Evolutionary conservation across 1,139 yeast genomes (phyloP).

Genomic region (Pichia sp.): DNA sequence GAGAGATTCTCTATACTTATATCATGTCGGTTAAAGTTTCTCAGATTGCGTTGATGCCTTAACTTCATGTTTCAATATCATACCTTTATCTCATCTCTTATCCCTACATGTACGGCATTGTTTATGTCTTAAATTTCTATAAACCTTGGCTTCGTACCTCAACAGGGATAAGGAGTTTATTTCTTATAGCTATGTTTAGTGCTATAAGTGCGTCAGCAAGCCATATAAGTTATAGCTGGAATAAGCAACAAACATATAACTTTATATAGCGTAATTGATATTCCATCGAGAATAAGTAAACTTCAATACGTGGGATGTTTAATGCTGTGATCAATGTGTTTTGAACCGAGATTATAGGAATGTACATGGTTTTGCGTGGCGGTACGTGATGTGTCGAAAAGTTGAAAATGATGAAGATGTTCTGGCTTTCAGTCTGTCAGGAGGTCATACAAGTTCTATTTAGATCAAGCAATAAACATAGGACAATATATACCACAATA

Average conservation of each 20-base stretch:
- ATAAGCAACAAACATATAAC: not conserved
- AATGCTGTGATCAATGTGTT: too few relatives aligned
- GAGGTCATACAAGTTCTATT: not conserved
- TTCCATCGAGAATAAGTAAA: not conserved
- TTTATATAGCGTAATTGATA: not conserved
- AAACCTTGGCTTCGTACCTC: too few relatives aligned
- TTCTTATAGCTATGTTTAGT: not conserved
- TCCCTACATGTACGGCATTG: too few relatives aligned
- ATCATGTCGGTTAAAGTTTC: too few relatives aligned
- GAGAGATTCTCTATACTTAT: not conserved
- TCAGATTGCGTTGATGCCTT: too few relatives aligned
- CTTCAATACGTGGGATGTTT: too few relatives aligned
- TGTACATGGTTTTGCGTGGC: not conserved
- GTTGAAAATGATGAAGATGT: not conserved
- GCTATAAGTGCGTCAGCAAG: not conserved
- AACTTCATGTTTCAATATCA: too few relatives aligned
- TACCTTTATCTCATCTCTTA: too few relatives aligned
- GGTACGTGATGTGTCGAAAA: too few relatives aligned
- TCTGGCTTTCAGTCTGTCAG: not conserved
- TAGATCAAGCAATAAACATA: not conserved
- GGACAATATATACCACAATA: not conserved
- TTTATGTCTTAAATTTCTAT: too few relatives aligned
- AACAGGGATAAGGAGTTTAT: not conserved
- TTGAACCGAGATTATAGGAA: too few relatives aligned
- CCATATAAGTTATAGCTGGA: not conserved